Evolutionary conservation across 495 filamentous ascomycete genomes (phyloP).

Genomic region (Cladorrhinum samala): DNA sequence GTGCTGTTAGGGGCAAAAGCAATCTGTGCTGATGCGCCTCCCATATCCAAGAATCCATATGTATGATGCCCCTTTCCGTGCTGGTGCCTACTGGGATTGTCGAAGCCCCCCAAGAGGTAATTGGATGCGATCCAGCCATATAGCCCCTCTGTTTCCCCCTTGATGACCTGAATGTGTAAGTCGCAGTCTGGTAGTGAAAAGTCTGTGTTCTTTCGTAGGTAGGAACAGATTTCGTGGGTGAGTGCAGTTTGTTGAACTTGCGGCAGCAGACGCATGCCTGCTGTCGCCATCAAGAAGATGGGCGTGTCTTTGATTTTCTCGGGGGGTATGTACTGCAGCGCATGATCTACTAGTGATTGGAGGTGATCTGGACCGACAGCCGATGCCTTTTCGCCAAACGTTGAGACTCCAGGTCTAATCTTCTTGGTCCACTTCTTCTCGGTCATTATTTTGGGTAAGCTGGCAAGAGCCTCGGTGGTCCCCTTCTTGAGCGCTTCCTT

Average conservation of each 20-base stretch:
- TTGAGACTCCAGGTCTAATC: constrained; percentile 85
- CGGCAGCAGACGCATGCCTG: constrained; percentile 90
- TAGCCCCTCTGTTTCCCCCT: constrained; percentile 92
- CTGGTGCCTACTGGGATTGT: constrained; percentile 63
- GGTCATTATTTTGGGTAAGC: constrained; percentile 72
- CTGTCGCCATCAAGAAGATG: constrained; percentile 90
- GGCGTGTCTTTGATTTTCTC: constrained; percentile 78
- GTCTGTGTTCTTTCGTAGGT: constrained; percentile 67
- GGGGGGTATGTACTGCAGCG: constrained; percentile 70
- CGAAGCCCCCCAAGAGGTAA: constrained; percentile 90
- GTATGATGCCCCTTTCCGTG: constrained; percentile 87
- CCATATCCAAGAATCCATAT: constrained; percentile 98
- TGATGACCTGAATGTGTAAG: constrained; percentile 88
- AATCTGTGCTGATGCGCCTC: constrained; percentile 93
- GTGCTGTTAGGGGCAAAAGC: constrained; percentile 94
- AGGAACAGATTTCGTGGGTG: constrained; percentile 74
- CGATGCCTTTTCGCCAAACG: constrained; percentile 71
- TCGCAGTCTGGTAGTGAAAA: constrained; percentile 89
- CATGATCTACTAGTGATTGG: constrained; percentile 71
- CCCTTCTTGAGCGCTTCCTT: constrained; percentile 57
- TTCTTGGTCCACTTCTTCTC: constrained; percentile 90
- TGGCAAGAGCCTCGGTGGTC: constrained; percentile 53
- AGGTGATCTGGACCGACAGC: constrained; percentile 78
- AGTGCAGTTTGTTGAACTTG: constrained; percentile 63
- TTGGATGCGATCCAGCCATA: constrained; percentile 99